Percentiles rank a stretch among this genome's conserved stretches.
Evolutionary conservation across 2,329 filamentous ascomycete species (phyloP).

Genomic region (Stemphylium beticola): DNA sequence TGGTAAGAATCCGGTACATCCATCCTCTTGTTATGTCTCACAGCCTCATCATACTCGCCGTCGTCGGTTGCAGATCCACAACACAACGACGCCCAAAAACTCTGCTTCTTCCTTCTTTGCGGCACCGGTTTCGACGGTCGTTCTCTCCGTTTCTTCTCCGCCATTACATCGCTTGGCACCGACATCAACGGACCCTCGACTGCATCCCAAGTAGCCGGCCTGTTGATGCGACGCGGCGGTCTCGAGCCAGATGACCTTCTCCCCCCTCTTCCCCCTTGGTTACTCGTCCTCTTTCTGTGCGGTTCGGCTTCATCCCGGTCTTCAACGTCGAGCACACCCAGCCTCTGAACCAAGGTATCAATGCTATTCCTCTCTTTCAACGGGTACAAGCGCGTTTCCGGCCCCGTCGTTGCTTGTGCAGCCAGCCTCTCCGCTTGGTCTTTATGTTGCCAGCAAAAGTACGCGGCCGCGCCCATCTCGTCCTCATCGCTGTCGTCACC

Average conservation of each 20-base stretch:
- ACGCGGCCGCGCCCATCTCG: constrained; percentile 63
- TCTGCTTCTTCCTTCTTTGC: constrained; percentile 37
- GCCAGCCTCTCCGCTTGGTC: constrained; percentile 70
- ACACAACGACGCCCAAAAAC: constrained; percentile 54
- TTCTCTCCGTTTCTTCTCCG: constrained; percentile 28
- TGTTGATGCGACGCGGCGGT: constrained; percentile 36
- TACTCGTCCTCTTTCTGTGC: constrained; percentile 36
- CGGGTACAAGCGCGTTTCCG: constrained; percentile 58
- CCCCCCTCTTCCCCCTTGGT: constrained; percentile 21
- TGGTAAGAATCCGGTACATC: not conserved
- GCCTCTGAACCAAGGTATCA: constrained; percentile 81
- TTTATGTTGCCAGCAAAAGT: constrained; percentile 95
- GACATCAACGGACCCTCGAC: constrained; percentile 55
- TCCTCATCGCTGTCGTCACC: constrained; percentile 54
- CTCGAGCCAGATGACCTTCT: constrained; percentile 19
- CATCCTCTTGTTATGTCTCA: constrained; percentile 48
- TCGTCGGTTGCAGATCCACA: constrained; percentile 49
- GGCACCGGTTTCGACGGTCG: constrained; percentile 24
- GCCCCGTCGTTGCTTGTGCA: constrained; percentile 26
- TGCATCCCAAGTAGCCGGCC: constrained; percentile 54
- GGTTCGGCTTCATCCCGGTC: constrained; percentile 46
- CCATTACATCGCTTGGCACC: constrained; percentile 49
- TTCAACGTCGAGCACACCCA: constrained; percentile 75
- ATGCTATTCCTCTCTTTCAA: constrained; percentile 75
- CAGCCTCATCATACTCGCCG: constrained; percentile 48